Evolutionary conservation across 768 basidiomycete genomes (phyloP), one percentile per base, ranked within the genome.

Genomic region (Lactarius vividus): DNA sequence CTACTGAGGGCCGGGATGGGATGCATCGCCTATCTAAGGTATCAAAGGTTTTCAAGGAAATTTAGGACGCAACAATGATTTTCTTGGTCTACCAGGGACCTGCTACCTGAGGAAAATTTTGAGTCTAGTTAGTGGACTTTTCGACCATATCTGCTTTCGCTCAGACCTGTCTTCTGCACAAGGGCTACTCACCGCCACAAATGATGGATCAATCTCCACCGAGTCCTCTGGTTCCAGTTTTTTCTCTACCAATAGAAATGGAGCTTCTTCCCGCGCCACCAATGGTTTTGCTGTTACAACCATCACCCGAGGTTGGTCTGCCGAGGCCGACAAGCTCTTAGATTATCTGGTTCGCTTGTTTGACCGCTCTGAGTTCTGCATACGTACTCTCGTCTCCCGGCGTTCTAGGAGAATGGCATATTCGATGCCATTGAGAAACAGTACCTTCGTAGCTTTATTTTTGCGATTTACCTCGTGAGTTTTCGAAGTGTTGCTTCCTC

Each of bases 341-440:
- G 88, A 96, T 71, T 94, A 90, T 72, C 73, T 96, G 76, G 94
- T 90, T 62, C 66, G 81, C 76, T 18, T 28, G 49, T 54, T 68
- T 70, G 70, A 58, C 52, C 49, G 54, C 56, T 71, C 69, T 54
- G 40, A 61, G 57, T 52, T 66, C 68, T 49, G 23, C 26, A 5
- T 63, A 40, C 9, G 37, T 20, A 61, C 42, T 67, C 13, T 20
- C 61, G 1, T 29, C 4, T 26, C 15, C 40, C 10, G 28, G 1
- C 23, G 6, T n/a, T 16, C 2, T 61, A 94, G 93, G 93, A 96
- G 76, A 79, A 85, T 64, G 94, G 94, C 0, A 92, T 94, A 52
- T 93, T 91, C 69, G 89, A 95, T 66, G 94, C 94, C 0, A 77
- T 96, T 39, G 84, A 92, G 72, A 92, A 88, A 72, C 88, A 87